phyloP scores from a whole-genome alignment of 257 asterid genomes.

The Striga asiatica region DNA sequence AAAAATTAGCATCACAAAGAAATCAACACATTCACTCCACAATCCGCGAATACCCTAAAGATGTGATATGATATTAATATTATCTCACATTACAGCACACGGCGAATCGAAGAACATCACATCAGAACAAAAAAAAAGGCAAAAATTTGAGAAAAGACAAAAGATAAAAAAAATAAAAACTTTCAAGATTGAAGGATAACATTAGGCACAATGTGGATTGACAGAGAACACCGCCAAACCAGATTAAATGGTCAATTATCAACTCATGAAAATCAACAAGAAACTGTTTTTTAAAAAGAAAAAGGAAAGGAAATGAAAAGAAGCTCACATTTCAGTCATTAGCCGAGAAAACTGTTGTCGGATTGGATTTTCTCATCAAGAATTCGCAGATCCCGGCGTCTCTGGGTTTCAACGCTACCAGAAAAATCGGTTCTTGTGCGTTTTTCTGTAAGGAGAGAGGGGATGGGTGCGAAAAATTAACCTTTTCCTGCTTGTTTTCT shows the following conservation, averaged over 20 bases:
- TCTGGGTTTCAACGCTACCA: slow-evolving; percentile 22
- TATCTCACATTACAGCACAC: slow-evolving; percentile 12
- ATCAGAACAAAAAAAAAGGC: too few relatives aligned
- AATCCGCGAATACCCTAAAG: neutral
- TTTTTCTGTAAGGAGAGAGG: slow-evolving; percentile 12
- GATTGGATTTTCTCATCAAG: slow-evolving; percentile 22
- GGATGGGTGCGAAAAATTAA: too few relatives aligned
- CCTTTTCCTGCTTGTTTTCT: neutral
- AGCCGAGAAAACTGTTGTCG: slow-evolving; percentile 8
- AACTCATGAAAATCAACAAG: neutral
- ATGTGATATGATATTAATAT: slow-evolving; percentile 18
- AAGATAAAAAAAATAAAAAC: neutral
- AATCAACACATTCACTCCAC: neutral
- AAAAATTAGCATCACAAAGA: too few relatives aligned
- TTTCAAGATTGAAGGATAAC: slow-evolving; percentile 10
- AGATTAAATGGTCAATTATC: neutral
- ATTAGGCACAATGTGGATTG: slow-evolving; percentile 23
- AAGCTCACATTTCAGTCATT: slow-evolving; percentile 17
- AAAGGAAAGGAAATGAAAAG: slow-evolving; percentile 1
- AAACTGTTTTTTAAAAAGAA: neutral
- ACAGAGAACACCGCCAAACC: slow-evolving; percentile 4
- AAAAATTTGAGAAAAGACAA: neutral
- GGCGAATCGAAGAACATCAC: too few relatives aligned
- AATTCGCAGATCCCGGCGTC: slow-evolving; percentile 41
- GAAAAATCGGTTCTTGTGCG: slow-evolving; percentile 18